A percentile compares a stretch with the other conserved stretches of the same genome.
phyloP scores from a whole-genome alignment of 148 eudicot genomes.

The Camellia granthamiana region DNA sequence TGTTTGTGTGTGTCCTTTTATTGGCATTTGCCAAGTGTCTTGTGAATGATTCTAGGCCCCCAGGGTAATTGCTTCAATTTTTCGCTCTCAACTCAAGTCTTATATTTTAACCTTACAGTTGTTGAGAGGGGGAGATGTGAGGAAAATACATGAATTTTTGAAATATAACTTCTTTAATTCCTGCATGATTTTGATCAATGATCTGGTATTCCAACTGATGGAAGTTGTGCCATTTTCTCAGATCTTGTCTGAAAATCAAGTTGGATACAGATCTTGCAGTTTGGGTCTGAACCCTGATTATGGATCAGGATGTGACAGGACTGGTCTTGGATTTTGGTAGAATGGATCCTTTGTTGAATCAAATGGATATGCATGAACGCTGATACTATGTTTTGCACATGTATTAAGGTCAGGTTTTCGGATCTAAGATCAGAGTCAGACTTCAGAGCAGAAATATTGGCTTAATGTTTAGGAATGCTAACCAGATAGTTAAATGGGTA shows the following conservation, averaged over 20 bases:
- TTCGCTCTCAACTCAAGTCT: not conserved
- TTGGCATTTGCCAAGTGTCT: not conserved
- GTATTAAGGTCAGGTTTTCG: not conserved
- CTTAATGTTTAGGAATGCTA: too few species aligned
- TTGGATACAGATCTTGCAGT: not conserved
- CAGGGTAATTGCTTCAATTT: not conserved
- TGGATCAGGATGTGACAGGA: not conserved
- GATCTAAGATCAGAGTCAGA: not conserved
- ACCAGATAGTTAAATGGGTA: too few species aligned
- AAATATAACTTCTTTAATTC: not conserved
- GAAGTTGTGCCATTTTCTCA: not conserved
- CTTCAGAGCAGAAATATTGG: too few species aligned
- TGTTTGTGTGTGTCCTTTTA: not conserved
- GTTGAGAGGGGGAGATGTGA: not conserved
- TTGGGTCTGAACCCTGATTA: not conserved
- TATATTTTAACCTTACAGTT: not conserved
- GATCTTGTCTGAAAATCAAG: constrained; percentile 4
- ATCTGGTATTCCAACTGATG: not conserved
- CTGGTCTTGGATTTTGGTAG: not conserved
- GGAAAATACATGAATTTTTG: not conserved
- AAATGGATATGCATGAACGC: not conserved
- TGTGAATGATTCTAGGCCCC: not conserved
- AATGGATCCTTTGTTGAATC: not conserved
- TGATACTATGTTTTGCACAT: not conserved
- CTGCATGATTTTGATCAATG: not conserved